Base-by-base conservation (phyloP, 257 asterid species). In the Capsicum chinense region DNA sequence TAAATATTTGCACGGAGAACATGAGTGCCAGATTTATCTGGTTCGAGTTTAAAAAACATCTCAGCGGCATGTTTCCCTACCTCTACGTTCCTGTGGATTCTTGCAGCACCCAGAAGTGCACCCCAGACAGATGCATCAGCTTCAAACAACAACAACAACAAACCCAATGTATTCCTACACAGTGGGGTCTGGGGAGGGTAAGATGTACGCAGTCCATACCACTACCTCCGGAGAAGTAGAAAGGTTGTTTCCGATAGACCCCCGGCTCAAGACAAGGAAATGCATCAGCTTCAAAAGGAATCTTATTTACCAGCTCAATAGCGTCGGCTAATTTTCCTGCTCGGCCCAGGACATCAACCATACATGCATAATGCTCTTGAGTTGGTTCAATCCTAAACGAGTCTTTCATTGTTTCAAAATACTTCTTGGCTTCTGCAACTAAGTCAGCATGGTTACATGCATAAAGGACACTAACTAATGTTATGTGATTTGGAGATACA, bases 1-100 rank as follows among this genome's bases (percentile, higher is more conserved):
- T 67, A 67, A 67, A 67, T 67, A 67, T 67, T 67, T 35, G 74
- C 74, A 67, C 35, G 74, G 74, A 67, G 74, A 67, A 67, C 74
- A 35, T 67, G 74, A 67, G 50, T 67, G 48, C 74, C 74, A 14
- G 74, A 67, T 67, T 67, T 67, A 11, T 67, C 74, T 67, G 74
- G 74, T 35, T 67, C 50, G 35, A 67, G 74, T 2, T 42, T 35
- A 67, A 67, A 67, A 67, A 67, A 48, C 74, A 67, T 67, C 11
- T 67, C 50, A 14, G 74, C 74, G 6, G 74, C 74, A 67, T 67
- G 74, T 67, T 67, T 14, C 5, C 74, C 74, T 35, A 67, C 74
- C 74, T 67, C 48, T 67, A 67, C 74, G 9, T 67, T 67, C 74
- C 35, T 67, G 1, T 67, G 74, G 74, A 67, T 67, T 67, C 48